phyloP scores from a whole-genome alignment of 192 early-diverging fungal species.

The Podochytrium sp. region DNA sequence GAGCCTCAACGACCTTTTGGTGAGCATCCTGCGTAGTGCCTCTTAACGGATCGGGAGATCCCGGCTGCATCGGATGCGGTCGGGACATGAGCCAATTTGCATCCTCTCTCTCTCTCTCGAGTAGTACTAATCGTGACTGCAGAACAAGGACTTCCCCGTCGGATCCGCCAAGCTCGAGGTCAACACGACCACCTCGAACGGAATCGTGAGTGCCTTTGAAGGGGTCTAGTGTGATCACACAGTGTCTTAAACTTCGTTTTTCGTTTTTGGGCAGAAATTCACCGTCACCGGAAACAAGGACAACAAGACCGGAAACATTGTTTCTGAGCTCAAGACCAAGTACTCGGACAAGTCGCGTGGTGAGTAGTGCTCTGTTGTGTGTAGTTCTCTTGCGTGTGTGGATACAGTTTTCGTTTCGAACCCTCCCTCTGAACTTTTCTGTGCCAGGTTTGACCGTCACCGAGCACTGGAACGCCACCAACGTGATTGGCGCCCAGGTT shows the following conservation, averaged over 20 bases:
- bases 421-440: not conserved
- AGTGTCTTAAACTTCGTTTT: too few species aligned
- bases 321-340: slow-evolving; percentile 98
- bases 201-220: slow-evolving; percentile 81
- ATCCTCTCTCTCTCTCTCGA: too few species aligned
- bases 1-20: slow-evolving; percentile 88
- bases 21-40: too few species aligned
- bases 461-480: slow-evolving; percentile 95
- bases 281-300: slow-evolving; percentile 93
- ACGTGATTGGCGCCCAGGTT: slow-evolving; percentile 88
- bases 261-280: slow-evolving; percentile 75
- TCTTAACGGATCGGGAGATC: too few species aligned
- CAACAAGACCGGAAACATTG: slow-evolving; percentile 92
- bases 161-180: slow-evolving; percentile 94
- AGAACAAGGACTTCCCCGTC: slow-evolving; percentile 93
- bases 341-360: slow-evolving; percentile 93
- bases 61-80: too few species aligned
- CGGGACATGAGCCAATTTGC: too few species aligned
- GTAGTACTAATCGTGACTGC: too few species aligned
- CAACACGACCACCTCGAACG: slow-evolving; percentile 94
- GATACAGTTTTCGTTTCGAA: not conserved
- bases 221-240: not conserved
- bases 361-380: slow-evolving; percentile 9
- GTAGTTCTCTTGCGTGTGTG: not conserved
- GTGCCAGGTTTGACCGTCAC: slow-evolving; percentile 80